Evolutionary conservation across 495 filamentous ascomycete genomes (phyloP), one percentile per base, ranked within the genome.

Genomic region (Talaromyces borbonicus): DNA sequence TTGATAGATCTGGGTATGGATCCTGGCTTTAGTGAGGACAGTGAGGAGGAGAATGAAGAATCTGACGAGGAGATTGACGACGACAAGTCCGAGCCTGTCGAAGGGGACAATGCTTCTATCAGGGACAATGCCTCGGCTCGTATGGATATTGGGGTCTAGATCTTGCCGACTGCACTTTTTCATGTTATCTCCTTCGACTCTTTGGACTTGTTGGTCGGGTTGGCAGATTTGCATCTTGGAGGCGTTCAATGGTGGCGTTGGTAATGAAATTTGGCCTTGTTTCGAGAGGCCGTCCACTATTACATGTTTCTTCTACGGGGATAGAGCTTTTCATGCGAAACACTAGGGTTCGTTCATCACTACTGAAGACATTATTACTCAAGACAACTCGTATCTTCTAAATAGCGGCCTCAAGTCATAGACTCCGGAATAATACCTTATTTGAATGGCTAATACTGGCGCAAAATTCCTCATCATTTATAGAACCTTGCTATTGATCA

Each of bases 21-120:
- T 18, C 71, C 67, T 19, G 69, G 68, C 24, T 83, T 80, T 48
- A 65, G 74, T 48, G 72, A 73, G 48, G 78, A 81, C 16, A 68
- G 65, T 11, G 73, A 72, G 11, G 65, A 61, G 30, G 74, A 74
- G 5, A 69, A 71, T 6, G 69, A 67, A 23, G 44, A 58, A 15
- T 60, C 62, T 14, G 64, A 74, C 9, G 70, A 69, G 4, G 67
- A 67, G 22, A 73, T 74, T 40, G 73, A 70, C 19, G 61, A 68
- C 12, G 62, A 66, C 16, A 56, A 56, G 16, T 54, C 56, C 19
- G 39, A 31, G 6, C 43, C 58, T 7, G 56, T 57, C 12, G 47
- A 57, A 22, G 66, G 59, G 44, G 57, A 41, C 5, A 53, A 59
- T 23, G 62, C 60, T 44, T 51, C 61, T 2, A 52, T 44, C 5